Conservation (phyloP, 2,329 filamentous ascomycete species). For the Microcyclospora pomicola region DNA sequence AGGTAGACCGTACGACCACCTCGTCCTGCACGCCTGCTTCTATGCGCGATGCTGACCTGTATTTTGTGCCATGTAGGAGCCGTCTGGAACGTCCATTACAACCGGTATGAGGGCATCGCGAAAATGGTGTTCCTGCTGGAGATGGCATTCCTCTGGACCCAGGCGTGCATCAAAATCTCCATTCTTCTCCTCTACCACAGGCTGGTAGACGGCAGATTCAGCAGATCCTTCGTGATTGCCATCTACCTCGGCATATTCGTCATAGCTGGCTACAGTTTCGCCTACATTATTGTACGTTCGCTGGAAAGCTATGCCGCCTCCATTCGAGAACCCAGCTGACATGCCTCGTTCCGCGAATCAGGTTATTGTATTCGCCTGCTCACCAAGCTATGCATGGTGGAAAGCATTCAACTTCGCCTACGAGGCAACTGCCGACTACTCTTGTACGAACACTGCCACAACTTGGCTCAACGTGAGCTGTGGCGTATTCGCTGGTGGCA, state of each 20-base stretch:
- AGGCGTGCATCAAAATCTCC: constrained; percentile 24
- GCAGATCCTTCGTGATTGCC: constrained; percentile 23
- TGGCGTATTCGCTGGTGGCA: constrained; percentile 25
- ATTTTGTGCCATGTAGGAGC: constrained; percentile 7
- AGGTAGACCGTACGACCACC: constrained; percentile 5
- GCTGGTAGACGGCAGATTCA: constrained; percentile 24
- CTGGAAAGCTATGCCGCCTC: too few relatives aligned
- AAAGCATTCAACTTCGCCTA: constrained; percentile 18
- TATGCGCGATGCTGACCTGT: too few relatives aligned
- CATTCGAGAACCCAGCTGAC: too few relatives aligned
- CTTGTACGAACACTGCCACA: constrained; percentile 15
- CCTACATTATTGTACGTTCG: constrained; percentile 18
- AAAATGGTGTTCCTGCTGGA: constrained; percentile 22
- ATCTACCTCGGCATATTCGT: constrained; percentile 26
- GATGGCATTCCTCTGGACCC: constrained; percentile 20
- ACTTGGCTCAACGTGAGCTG: constrained; percentile 25
- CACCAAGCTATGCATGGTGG: constrained; percentile 29
- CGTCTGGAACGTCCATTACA: constrained; percentile 22
- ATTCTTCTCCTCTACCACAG: constrained; percentile 31
- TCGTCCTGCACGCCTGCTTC: too few relatives aligned
- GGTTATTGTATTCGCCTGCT: constrained; percentile 23
- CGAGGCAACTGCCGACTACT: too few relatives aligned
- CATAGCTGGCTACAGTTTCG: constrained; percentile 25
- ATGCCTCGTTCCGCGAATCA: too few relatives aligned
- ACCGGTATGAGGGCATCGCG: constrained; percentile 9